Evolutionary conservation across 352 stramenopile genomes (phyloP).

Genomic region (Pythium aristosporum): DNA sequence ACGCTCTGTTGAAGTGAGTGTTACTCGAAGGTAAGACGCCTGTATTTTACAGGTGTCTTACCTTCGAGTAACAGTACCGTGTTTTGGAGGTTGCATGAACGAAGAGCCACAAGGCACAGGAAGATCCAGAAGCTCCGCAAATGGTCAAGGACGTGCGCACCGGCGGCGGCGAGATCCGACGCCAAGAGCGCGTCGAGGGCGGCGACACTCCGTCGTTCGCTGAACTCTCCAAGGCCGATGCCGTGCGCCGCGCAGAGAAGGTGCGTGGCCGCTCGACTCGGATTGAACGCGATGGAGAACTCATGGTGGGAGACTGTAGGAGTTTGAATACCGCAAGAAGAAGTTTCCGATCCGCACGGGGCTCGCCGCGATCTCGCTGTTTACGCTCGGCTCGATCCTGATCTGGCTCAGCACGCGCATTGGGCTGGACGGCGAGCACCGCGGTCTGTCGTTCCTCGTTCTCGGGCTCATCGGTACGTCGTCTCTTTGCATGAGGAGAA

Average conservation of each 20-base stretch:
- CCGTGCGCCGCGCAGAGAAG: conserved; percentile 25
- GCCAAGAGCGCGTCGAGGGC: conserved; percentile 36
- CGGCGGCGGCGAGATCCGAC: conserved; percentile 28
- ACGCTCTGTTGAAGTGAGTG: no score
- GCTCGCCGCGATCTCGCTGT: conserved; percentile 67
- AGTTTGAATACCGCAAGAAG: conserved; percentile 40
- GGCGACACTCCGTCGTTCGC: conserved; percentile 26
- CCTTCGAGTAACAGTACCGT: no score
- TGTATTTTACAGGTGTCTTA: no score
- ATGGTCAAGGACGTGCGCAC: conserved; percentile 58
- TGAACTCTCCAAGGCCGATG: conserved; percentile 38
- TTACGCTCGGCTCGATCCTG: conserved; percentile 65
- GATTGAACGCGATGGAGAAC: not conserved
- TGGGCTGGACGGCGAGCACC: conserved; percentile 70
- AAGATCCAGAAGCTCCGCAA: not conserved
- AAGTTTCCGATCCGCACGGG: conserved; percentile 75
- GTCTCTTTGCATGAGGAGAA: no score
- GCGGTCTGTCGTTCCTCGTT: conserved; percentile 74
- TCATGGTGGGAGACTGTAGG: conserved; percentile 8
- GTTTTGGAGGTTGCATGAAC: not conserved
- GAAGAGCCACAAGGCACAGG: conserved; percentile 20
- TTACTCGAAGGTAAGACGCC: no score
- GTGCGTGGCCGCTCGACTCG: conserved; percentile 32
- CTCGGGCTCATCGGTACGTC: conserved; percentile 69
- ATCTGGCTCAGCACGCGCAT: conserved; percentile 78